Evolutionary conservation across 202 grass and related monocot genomes (phyloP).

Genomic region (Panicum hallii): DNA sequence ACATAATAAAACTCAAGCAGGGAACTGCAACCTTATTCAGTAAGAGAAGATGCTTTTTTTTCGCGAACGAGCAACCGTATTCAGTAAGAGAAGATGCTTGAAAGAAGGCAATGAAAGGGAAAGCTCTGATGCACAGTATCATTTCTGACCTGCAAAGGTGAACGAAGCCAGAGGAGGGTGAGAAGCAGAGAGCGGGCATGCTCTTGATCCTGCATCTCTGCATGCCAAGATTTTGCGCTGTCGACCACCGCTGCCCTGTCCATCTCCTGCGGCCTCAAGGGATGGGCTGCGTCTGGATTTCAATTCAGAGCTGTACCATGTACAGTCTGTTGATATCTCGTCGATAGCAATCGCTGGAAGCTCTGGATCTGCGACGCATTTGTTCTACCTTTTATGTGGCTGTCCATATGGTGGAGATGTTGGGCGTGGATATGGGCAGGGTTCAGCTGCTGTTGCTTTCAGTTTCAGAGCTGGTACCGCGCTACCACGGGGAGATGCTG

Average conservation of each 20-base stretch:
- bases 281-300: constrained; percentile 43
- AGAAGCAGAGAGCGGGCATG: constrained; percentile 16
- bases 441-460: constrained; percentile 43
- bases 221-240: constrained; percentile 2
- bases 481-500: constrained; percentile 20
- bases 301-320: constrained; percentile 46
- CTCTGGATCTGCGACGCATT: constrained; percentile 50
- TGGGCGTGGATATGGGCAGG: constrained; percentile 32
- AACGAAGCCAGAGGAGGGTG: constrained; percentile 13
- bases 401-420: constrained; percentile 18
- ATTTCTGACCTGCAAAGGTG: constrained; percentile 28
- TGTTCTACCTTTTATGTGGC: constrained; percentile 13
- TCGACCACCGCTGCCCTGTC: constrained; percentile 22
- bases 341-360: constrained; percentile 52
- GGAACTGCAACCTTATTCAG: background rate
- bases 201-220: constrained; percentile 42
- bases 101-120: background rate
- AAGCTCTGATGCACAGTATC: constrained; percentile 22
- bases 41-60: background rate
- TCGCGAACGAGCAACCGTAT: too few species aligned
- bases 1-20: background rate
- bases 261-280: constrained; percentile 20
- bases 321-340: constrained; percentile 46
- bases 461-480: constrained; percentile 25
- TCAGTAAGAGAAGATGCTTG: background rate